Evolutionary conservation across 1,284 basidiomycete species (phyloP).

Genomic region (Marasmius sp.): DNA sequence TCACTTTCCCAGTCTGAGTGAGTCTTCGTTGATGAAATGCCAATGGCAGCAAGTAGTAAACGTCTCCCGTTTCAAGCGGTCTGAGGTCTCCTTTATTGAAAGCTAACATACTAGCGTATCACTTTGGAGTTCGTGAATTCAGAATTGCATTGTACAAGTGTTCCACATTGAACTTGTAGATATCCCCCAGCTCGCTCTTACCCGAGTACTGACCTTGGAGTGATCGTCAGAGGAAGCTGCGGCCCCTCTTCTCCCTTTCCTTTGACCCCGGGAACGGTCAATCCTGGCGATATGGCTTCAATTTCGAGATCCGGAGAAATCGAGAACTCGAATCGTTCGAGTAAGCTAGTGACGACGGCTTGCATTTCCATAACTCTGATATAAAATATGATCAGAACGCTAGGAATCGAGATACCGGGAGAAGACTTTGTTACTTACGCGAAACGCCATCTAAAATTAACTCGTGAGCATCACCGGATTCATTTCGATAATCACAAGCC

Average conservation of each 20-base stretch:
- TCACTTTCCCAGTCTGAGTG: too few relatives aligned
- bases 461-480: neutral
- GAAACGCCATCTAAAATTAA: conserved; percentile 3
- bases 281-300: neutral
- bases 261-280: conserved; percentile 9
- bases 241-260: conserved; percentile 9
- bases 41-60: too few relatives aligned
- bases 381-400: neutral
- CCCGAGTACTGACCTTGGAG: too few relatives aligned
- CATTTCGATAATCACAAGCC: neutral
- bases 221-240: conserved; percentile 7
- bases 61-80: too few relatives aligned
- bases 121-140: too few relatives aligned
- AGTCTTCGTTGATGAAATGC: too few relatives aligned
- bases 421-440: conserved; percentile 6
- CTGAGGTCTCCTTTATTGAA: too few relatives aligned
- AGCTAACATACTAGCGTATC: too few relatives aligned
- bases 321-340: conserved; percentile 10
- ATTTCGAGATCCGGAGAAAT: conserved; percentile 4
- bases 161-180: too few relatives aligned
- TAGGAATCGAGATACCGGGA: neutral
- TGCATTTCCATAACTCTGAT: conserved; percentile 12
- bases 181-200: too few relatives aligned
- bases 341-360: conserved; percentile 7
- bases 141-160: too few relatives aligned